These are phyloP conservation scores for Gyrodon lividus DNA, from an alignment of 768 basidiomycete genomes.

Conservation along the genomic window DNA sequence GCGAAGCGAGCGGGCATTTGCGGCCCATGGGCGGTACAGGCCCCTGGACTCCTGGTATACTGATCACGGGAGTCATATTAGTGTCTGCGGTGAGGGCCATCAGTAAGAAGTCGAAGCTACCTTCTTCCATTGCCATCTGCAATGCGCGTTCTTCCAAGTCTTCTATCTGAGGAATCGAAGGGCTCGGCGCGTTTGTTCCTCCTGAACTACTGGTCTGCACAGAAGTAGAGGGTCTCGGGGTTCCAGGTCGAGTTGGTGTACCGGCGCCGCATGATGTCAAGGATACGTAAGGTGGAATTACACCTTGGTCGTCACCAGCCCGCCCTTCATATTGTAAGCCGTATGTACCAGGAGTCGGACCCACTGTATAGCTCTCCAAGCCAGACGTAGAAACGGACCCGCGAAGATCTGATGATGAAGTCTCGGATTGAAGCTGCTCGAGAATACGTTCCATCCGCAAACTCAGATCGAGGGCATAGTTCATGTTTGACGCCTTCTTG, in stretches of 20 bases:
- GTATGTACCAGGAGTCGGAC: conserved; percentile 42
- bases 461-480: conserved; percentile 60
- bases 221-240: conserved; percentile 19
- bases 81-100: conserved; percentile 37
- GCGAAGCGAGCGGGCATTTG: conserved; percentile 71
- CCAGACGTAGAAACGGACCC: conserved; percentile 24
- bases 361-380: conserved; percentile 21
- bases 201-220: conserved; percentile 5
- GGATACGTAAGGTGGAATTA: conserved; percentile 21
- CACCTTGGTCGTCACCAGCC: conserved; percentile 55
- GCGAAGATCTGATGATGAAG: conserved; percentile 19
- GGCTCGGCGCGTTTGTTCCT: conserved; percentile 6
- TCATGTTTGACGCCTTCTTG: conserved; percentile 95
- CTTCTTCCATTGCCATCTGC: conserved; percentile 52
- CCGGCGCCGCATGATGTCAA: conserved; percentile 20
- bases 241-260: conserved; percentile 27
- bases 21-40: conserved; percentile 70
- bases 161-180: conserved; percentile 25
- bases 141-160: conserved; percentile 51
- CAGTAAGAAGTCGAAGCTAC: conserved; percentile 30
- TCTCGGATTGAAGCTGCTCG: conserved; percentile 29
- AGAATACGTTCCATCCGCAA: conserved; percentile 35
- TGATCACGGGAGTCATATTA: conserved; percentile 35
- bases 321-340: conserved; percentile 68
- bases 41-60: conserved; percentile 53